A percentile compares a stretch with the other conserved stretches of the same genome.
Conservation (phyloP, 331 rosid species). For the Phaseolus coccineus region DNA sequence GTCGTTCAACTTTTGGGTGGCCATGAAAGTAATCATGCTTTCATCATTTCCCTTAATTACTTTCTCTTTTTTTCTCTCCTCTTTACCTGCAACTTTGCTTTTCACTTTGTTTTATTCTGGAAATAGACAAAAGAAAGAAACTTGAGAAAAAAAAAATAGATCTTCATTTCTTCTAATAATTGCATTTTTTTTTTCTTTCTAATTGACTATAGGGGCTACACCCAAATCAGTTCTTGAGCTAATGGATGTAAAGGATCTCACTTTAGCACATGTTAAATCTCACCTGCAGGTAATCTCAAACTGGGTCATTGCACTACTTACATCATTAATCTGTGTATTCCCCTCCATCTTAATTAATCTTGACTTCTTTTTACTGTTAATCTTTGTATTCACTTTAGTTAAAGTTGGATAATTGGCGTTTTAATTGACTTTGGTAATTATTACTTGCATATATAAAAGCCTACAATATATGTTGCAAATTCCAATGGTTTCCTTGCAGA, state of each 20-base stretch:
- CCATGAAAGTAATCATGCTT: slow-evolving; percentile 77
- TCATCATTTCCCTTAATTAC: not conserved
- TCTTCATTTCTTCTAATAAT: not conserved
- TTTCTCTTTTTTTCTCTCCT: not conserved
- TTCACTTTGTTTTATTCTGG: not conserved
- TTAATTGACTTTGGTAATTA: not conserved
- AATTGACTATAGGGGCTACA: slow-evolving; percentile 71
- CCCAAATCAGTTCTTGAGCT: slow-evolving; percentile 99
- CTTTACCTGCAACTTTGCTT: slow-evolving; percentile 34
- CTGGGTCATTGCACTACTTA: not conserved
- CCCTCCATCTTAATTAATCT: not conserved
- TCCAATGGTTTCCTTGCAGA: slow-evolving; percentile 60
- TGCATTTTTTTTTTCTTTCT: no score
- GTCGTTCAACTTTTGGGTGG: slow-evolving; percentile 98
- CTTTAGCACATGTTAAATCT: slow-evolving; percentile 98
- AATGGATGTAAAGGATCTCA: slow-evolving; percentile 99
- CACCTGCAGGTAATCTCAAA: slow-evolving; percentile 77
- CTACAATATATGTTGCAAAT: slow-evolving; percentile 58
- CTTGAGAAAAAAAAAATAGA: no score
- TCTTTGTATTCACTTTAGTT: slow-evolving; percentile 14
- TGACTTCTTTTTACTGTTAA: not conserved
- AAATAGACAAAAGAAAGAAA: no score
- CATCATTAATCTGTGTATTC: not conserved
- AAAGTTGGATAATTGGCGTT: slow-evolving; percentile 46
- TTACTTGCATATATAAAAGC: not conserved